Base-by-base conservation (phyloP, 164 flowering plant genomes). In the Nelumbo lutea region DNA sequence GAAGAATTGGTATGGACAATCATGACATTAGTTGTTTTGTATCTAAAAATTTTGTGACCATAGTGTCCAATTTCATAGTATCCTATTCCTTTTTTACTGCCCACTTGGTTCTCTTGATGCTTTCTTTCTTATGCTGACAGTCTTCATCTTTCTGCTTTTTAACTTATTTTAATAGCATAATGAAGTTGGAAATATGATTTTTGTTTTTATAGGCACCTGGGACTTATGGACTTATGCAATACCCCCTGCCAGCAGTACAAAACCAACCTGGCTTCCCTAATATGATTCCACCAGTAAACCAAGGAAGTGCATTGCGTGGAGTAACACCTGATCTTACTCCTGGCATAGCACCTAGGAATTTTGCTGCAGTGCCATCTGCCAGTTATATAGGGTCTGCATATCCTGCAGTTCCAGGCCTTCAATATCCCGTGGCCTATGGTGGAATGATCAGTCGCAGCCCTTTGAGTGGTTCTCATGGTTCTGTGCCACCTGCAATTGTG, bases 191-290 rank as follows among this genome's bases (percentile, higher is more conserved):
- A 42, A 4, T 15, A 11, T 61, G 45, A 59, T 53, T 52, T 39
- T 53, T 73, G 70, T 70, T 46, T 77, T 61, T 79, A 61, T 73
- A 96, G 99, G 85, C 89, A 75, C 86, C 99, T 70, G 98, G 98
- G 79, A 66, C 85, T 68, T 96, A 90, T 72, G 98, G 99, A 27
- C 83, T 88, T 67, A 82, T 93, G 95, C 98, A 78, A 70, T 92
- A 90, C 75, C 93, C 91, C 65, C 61, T 86, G 66, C 93, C 92
- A 59, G 82, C 85, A 38, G 68, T 90, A 82, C 99, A 90, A 79
- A 93, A 85, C 77, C 99, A 88, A 65, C 86, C 78, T 62, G 84
- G 86, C 45, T 91, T 81, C 71, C 94, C 82, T 57, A 86, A 85
- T 76, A 74, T 93, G 80, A 72, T 85, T 75, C 86, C 94, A 74